Percentiles rank a stretch among this genome's conserved stretches.
Evolutionary conservation across 495 filamentous ascomycete species (phyloP).

Genomic region (Talaromyces borbonicus): DNA sequence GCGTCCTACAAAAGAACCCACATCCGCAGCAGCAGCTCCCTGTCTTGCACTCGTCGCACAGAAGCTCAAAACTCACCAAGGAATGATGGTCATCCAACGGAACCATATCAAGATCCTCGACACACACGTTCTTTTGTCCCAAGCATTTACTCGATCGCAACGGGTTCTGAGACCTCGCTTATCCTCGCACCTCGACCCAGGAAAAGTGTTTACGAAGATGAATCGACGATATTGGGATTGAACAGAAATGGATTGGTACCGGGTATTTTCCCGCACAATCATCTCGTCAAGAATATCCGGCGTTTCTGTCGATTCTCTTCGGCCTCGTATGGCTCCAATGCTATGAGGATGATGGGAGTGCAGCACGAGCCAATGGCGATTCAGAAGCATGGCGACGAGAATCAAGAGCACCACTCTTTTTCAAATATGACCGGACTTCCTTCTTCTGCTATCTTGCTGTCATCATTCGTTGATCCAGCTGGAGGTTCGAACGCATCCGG

Average conservation of each 20-base stretch:
- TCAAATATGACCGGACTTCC: slow-evolving; percentile 61
- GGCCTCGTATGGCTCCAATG: slow-evolving; percentile 64
- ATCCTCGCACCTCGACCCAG: slow-evolving; percentile 44
- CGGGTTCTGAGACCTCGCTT: slow-evolving; percentile 56
- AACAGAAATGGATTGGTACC: slow-evolving; percentile 47
- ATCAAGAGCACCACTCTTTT: slow-evolving; percentile 61
- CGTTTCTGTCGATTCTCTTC: slow-evolving; percentile 72
- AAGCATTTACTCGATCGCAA: slow-evolving; percentile 62
- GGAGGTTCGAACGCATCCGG: slow-evolving; percentile 65
- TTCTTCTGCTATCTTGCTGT: slow-evolving; percentile 58
- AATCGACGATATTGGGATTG: slow-evolving; percentile 43
- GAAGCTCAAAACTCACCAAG: slow-evolving; percentile 19
- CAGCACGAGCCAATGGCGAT: slow-evolving; percentile 34
- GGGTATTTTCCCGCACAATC: slow-evolving; percentile 55
- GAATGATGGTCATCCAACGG: not conserved
- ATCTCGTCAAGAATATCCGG: slow-evolving; percentile 60
- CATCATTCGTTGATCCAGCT: slow-evolving; percentile 65
- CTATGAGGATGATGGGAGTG: slow-evolving; percentile 62
- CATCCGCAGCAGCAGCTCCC: slow-evolving; percentile 35
- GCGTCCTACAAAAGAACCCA: slow-evolving; percentile 36
- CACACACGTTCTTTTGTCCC: slow-evolving; percentile 28
- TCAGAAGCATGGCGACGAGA: slow-evolving; percentile 30
- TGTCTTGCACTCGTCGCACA: slow-evolving; percentile 40
- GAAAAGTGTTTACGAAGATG: slow-evolving; percentile 46
- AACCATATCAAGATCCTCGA: not conserved